A percentile compares a stretch with the other conserved stretches of the same genome.
phyloP scores from a whole-genome alignment of 495 filamentous ascomycete genomes.

The Mycothermus thermophilus region DNA sequence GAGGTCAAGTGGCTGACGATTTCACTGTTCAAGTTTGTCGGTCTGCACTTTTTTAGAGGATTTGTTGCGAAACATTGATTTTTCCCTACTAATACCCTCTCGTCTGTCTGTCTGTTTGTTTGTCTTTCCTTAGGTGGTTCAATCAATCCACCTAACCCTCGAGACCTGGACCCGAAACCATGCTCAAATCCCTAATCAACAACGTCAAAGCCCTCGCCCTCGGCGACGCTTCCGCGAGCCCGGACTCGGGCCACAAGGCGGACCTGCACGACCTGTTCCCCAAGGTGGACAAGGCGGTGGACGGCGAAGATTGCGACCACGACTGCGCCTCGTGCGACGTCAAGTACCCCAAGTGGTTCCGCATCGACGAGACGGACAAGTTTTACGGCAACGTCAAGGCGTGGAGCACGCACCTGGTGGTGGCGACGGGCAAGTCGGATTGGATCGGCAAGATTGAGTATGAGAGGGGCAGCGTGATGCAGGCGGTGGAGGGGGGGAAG shows the following conservation, averaged over 20 bases:
- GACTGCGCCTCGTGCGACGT: conserved; percentile 80
- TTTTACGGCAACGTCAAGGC: conserved; percentile 80
- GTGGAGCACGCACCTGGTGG: conserved; percentile 79
- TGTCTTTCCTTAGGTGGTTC: too few relatives aligned
- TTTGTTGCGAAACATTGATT: too few relatives aligned
- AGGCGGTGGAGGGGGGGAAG: conserved; percentile 57
- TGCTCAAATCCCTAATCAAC: conserved; percentile 29
- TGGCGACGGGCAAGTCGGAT: conserved; percentile 89
- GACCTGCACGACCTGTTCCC: conserved; percentile 47
- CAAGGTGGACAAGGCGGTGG: conserved; percentile 51
- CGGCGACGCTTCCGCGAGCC: too few relatives aligned
- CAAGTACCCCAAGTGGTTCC: conserved; percentile 53
- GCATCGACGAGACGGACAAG: conserved; percentile 62
- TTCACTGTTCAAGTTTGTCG: too few relatives aligned
- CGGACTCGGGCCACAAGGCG: conserved; percentile 54
- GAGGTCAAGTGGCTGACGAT: too few relatives aligned
- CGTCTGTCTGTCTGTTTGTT: too few relatives aligned
- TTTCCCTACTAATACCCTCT: too few relatives aligned
- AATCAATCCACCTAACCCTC: too few relatives aligned
- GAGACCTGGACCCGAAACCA: too few relatives aligned
- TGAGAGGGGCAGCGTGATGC: conserved; percentile 89
- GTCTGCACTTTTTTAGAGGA: too few relatives aligned
- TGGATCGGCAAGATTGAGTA: conserved; percentile 86
- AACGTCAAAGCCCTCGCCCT: conserved; percentile 36
- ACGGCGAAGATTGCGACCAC: conserved; percentile 78